These are phyloP conservation scores for Lachancea quebecensis DNA, from an alignment of 805 yeast species.

Conservation along the genomic window DNA sequence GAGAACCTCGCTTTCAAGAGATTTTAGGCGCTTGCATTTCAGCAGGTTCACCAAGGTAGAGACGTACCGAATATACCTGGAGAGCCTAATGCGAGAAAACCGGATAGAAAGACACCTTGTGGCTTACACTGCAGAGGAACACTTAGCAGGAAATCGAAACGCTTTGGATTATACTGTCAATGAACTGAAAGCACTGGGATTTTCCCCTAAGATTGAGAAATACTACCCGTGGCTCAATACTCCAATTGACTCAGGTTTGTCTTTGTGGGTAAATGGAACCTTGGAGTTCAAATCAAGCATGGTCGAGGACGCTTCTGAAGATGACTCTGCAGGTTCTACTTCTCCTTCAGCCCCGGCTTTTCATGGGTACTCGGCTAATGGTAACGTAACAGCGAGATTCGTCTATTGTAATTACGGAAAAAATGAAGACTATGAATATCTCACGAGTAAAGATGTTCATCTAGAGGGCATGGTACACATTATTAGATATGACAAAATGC, in stretches of 20 bases:
- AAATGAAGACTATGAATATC: slow-evolving; percentile 42
- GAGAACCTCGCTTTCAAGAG: slow-evolving; percentile 74
- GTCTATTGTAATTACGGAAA: slow-evolving; percentile 59
- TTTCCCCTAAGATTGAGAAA: slow-evolving; percentile 42
- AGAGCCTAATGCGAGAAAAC: slow-evolving; percentile 33
- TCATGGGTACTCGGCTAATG: slow-evolving; percentile 60
- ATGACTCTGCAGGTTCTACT: slow-evolving; percentile 36
- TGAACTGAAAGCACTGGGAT: slow-evolving; percentile 46
- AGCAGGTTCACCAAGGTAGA: slow-evolving; percentile 61
- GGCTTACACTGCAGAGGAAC: slow-evolving; percentile 14
- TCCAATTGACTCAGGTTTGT: slow-evolving; percentile 41
- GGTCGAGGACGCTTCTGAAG: slow-evolving; percentile 41
- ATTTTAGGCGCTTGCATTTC: slow-evolving; percentile 68
- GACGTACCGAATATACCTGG: slow-evolving; percentile 54
- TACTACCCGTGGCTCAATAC: slow-evolving; percentile 52
- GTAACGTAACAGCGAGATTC: slow-evolving; percentile 48
- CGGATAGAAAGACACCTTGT: slow-evolving; percentile 28
- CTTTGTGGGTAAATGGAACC: slow-evolving; percentile 29
- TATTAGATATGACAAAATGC: slow-evolving; percentile 43
- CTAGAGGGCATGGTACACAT: slow-evolving; percentile 53
- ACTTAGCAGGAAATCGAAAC: slow-evolving; percentile 40
- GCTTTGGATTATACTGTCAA: slow-evolving; percentile 44
- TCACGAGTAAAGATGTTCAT: slow-evolving; percentile 37
- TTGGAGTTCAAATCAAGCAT: slow-evolving; percentile 42
- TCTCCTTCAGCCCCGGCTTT: slow-evolving; percentile 42